phyloP scores from a whole-genome alignment of 257 asterid genomes.

The Voacanga thouarsii region DNA sequence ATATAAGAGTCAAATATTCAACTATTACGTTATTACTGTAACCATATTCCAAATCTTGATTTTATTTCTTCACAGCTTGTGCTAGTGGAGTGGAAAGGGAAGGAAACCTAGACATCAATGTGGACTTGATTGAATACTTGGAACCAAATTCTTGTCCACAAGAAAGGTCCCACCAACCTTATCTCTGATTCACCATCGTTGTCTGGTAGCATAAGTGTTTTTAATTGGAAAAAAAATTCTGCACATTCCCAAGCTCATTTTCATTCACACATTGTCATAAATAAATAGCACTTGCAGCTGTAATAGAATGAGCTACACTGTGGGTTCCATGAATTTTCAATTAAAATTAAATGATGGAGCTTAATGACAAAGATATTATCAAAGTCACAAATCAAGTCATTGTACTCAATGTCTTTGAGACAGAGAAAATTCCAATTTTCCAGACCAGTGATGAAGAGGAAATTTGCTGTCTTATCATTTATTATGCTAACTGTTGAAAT shows the following conservation, averaged over 20 bases:
- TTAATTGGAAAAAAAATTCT: constrained; percentile 2
- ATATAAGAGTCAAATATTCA: neutral
- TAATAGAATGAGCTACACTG: neutral
- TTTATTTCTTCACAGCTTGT: neutral
- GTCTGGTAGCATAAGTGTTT: constrained; percentile 7
- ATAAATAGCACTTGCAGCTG: neutral
- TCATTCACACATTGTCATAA: neutral
- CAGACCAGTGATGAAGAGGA: neutral
- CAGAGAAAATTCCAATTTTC: neutral
- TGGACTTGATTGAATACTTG: constrained; percentile 5
- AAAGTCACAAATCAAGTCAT: neutral
- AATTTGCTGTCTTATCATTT: neutral
- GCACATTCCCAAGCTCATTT: neutral
- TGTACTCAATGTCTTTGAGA: too few species aligned
- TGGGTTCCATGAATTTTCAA: neutral
- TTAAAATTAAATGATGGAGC: neutral
- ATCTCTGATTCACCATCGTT: constrained; percentile 10
- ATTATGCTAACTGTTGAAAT: neutral
- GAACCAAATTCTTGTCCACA: constrained; percentile 9
- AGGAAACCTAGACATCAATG: neutral
- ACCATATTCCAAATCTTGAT: neutral
- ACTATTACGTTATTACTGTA: too few species aligned
- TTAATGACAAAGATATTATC: neutral
- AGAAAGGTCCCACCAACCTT: constrained; percentile 16
- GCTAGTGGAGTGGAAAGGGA: neutral